Evolutionary conservation across 1,284 basidiomycete genomes (phyloP), one percentile per base, ranked within the genome.

Genomic region (Fomitopsis betulina): DNA sequence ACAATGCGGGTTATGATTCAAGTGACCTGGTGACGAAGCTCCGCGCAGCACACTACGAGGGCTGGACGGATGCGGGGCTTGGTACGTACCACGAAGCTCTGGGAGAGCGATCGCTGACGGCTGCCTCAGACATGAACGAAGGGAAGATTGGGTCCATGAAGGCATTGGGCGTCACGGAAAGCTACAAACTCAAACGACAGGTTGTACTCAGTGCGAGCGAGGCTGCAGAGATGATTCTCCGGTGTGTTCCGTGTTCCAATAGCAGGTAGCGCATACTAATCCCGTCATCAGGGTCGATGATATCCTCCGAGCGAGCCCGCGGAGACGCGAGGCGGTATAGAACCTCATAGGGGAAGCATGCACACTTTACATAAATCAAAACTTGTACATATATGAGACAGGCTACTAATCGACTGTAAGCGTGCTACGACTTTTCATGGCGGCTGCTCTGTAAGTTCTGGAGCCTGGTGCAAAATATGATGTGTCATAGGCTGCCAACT

Each of bases 1-100:
- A 98, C 73, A 99, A 99, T 70, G 97, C 96, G 7, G 97, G 97
- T 0, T 94, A 92, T 72, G 97, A 99, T 73, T 96, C 94, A 25
- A 89, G 90, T n/a, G 97, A 99, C 69, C 82, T 99, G 13, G 96
- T 99, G 12, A 82, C 94, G 53, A 87, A 85, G 68, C 79, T 99
- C 45, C 79, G 97, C 55, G 96, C 96, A 1, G 95, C 95, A 7
- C 97, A 99, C 73, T 96, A 94, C 72, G 93, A 94, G 66, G 96
- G 96, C 4, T 80, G 89, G 63, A 64, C 73, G 2, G 92, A 96
- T 66, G 87, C 94, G 40, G 97, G 96, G 9, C 81, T 98, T 19
- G 88, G 92, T 93, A 70, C 65, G 84, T 75, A 17, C 19, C 6
- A 2, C 12, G 40, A 59, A 23, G 1, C 47, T 40, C 55, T 55